A percentile compares a stretch with the other conserved stretches of the same genome.
These are phyloP conservation scores for Boletus subcaerulescens DNA, from an alignment of 768 basidiomycete genomes.

Conservation along the genomic window DNA sequence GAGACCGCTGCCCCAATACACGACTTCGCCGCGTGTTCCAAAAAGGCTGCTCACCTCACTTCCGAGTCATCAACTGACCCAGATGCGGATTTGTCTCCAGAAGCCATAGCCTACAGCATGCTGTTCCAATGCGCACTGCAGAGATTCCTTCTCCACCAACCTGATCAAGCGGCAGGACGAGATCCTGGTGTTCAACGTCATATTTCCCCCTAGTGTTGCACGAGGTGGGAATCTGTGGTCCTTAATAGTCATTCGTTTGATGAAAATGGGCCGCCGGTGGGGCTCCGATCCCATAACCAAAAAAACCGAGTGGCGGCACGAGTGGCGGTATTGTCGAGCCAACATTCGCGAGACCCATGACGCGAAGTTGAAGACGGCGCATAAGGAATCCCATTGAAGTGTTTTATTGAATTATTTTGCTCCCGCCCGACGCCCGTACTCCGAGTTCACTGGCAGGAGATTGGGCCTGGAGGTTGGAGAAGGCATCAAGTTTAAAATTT, in stretches of 20 bases:
- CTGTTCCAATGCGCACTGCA: conserved; percentile 22
- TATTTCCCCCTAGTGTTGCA: background rate
- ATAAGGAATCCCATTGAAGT: background rate
- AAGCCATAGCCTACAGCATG: conserved; percentile 23
- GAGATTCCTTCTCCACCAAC: conserved; percentile 7
- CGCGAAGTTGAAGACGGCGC: background rate
- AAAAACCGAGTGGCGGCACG: background rate
- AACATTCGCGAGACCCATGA: background rate
- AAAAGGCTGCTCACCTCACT: conserved; percentile 26
- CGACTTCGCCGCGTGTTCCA: conserved; percentile 32
- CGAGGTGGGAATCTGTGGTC: conserved; percentile 23
- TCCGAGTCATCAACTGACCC: conserved; percentile 17
- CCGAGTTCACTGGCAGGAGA: background rate
- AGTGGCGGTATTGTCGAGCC: background rate
- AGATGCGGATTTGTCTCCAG: conserved; percentile 22
- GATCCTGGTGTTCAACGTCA: background rate
- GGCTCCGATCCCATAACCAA: background rate
- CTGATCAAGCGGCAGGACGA: background rate
- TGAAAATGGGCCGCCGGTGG: conserved; percentile 15
- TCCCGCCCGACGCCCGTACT: background rate
- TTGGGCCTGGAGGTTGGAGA: background rate
- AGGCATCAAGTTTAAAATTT: too few relatives aligned
- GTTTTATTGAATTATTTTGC: background rate
- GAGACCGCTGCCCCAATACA: conserved; percentile 31
- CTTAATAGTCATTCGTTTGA: conserved; percentile 15